Percentiles rank a stretch among this genome's conserved stretches.
phyloP scores from a whole-genome alignment of 2,329 filamentous ascomycete species.

The Aspergillus versicolor region DNA sequence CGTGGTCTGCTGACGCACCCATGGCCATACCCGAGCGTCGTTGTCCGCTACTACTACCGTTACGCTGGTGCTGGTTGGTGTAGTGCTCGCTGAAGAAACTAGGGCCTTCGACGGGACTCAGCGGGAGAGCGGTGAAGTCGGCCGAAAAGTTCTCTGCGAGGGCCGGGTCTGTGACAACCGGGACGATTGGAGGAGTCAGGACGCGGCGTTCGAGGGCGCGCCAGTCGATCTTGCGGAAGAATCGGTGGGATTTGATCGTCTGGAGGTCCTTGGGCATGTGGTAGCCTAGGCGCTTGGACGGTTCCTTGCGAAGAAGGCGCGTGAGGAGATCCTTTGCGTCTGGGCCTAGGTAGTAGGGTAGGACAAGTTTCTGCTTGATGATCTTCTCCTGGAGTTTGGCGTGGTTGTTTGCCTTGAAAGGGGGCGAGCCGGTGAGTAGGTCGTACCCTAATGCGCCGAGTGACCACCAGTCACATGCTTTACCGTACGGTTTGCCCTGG shows the following conservation, averaged over 20 bases:
- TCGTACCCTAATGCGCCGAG: slow-evolving; percentile 91
- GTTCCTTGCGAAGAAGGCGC: slow-evolving; percentile 86
- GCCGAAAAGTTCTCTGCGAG: slow-evolving; percentile 91
- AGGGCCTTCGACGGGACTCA: slow-evolving; percentile 66
- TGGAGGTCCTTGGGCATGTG: slow-evolving; percentile 86
- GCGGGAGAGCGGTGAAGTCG: slow-evolving; percentile 84
- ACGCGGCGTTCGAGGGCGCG: slow-evolving; percentile 78
- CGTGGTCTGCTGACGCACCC: slow-evolving; percentile 17
- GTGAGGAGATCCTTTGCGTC: slow-evolving; percentile 95
- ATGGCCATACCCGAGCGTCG: not conserved
- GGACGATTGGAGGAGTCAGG: slow-evolving; percentile 83
- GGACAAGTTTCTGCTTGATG: slow-evolving; percentile 80
- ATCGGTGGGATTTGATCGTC: slow-evolving; percentile 85
- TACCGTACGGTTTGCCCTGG: slow-evolving; percentile 82
- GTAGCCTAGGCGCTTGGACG: slow-evolving; percentile 81
- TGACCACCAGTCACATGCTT: slow-evolving; percentile 98
- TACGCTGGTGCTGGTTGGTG: slow-evolving; percentile 17
- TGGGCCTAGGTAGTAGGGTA: slow-evolving; percentile 86
- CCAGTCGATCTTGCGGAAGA: slow-evolving; percentile 98
- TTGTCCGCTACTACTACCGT: not conserved
- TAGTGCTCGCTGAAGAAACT: slow-evolving; percentile 32
- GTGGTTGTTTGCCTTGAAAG: slow-evolving; percentile 87
- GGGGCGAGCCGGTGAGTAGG: slow-evolving; percentile 85
- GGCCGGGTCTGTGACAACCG: slow-evolving; percentile 91
- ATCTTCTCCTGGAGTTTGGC: slow-evolving; percentile 97